Evolutionary conservation across 345 rosid species (phyloP), one percentile per base, ranked within the genome.

Genomic region (Aquilaria yunnanensis): DNA sequence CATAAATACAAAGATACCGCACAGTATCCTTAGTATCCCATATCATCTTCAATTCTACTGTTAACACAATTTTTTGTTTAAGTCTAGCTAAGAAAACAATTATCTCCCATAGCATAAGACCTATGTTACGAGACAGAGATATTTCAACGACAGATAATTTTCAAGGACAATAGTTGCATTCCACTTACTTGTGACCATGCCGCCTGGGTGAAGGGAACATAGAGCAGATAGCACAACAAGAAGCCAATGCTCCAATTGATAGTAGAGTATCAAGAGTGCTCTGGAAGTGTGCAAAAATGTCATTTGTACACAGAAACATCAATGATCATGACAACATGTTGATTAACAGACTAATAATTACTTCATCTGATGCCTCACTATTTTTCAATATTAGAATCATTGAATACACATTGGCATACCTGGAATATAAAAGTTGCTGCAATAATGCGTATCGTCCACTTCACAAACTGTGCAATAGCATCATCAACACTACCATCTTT

Each of bases 361-460:
- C 43, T 37, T 37, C 5, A 37, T 9, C 5, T 4, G 43, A 37
- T 4, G 43, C 43, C 5, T 3, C 8, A 37, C 8, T 37, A 9
- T 37, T 37, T 9, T 37, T 37, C 8, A 37, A 37, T 37, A 9
- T 4, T 4, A 5, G 8, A 37, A 2, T 2, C 8, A 37, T 9
- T 37, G 43, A 37, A 37, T 37, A 37, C 7, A 37, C 43, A 59
- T 23, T 65, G 37, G 55, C 61, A 54, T 43, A 88, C 97, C 96
- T 88, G 96, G 52, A 88, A 78, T 68, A 94, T 83, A 59, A 84
- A 80, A 0, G 85, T 74, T 29, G 84, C 73, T n/a, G 87, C 96
- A 73, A 90, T 14, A 43, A 84, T 67, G 50, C 95, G 85, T 85
- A 86, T 88, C 12, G 96, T 88, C 95, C 97, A 90, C 83, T 88